These are phyloP conservation scores for Phytophthora crassamura DNA, from an alignment of 352 stramenopile genomes.

Conservation along the genomic window DNA sequence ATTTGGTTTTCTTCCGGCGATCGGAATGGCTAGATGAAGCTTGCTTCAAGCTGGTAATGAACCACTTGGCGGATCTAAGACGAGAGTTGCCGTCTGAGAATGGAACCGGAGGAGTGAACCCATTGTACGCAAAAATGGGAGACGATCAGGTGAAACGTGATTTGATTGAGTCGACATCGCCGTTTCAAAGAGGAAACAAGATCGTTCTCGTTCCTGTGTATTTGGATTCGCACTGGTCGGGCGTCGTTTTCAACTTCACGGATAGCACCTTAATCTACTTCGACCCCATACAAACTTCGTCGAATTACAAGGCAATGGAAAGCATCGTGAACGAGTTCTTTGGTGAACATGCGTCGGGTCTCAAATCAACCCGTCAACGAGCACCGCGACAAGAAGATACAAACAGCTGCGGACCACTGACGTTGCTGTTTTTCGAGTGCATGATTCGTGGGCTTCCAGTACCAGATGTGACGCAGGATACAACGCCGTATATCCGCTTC, in stretches of 20 bases:
- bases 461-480: neutral
- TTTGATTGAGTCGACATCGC: constrained; percentile 1
- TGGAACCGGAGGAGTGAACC: constrained; percentile 2
- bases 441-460: neutral
- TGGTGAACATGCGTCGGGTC: neutral
- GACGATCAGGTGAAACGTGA: constrained; percentile 2
- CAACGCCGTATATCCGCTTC: neutral
- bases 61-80: neutral
- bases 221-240: constrained; percentile 5
- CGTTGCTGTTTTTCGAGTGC: constrained; percentile 10
- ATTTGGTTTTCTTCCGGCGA: constrained; percentile 8
- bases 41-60: constrained; percentile 6
- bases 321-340: neutral
- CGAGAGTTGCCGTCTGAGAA: neutral
- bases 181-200: constrained; percentile 6
- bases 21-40: constrained; percentile 15
- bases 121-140: constrained; percentile 1
- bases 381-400: constrained; percentile 15
- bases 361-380: neutral
- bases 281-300: constrained; percentile 4
- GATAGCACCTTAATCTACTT: neutral
- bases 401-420: constrained; percentile 5
- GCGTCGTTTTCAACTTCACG: constrained; percentile 1
- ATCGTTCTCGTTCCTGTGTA: neutral
- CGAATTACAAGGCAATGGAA: neutral